Conservation (phyloP, 768 basidiomycete genomes). For the Termitomyces sp. region DNA sequence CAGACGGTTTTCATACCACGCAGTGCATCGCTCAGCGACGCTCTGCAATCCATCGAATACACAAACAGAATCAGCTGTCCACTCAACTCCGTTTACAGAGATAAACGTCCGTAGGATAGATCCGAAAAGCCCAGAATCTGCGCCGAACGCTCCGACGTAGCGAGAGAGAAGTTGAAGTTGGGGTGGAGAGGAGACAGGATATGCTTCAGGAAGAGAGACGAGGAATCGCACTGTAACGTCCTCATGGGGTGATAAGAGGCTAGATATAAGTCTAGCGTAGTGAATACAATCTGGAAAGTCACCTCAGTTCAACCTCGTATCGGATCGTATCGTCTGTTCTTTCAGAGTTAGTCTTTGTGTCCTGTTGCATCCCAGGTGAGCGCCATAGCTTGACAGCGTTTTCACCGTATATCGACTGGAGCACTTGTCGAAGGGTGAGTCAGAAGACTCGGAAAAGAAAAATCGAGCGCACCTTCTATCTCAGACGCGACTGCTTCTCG, state of each 20-base stretch:
- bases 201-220: constrained; percentile 57
- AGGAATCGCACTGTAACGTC: constrained; percentile 51
- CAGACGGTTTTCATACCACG: constrained; percentile 73
- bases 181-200: constrained; percentile 69
- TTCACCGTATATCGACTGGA: constrained; percentile 84
- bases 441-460: too few species aligned
- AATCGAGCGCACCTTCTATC: too few species aligned
- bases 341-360: constrained; percentile 15
- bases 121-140: constrained; percentile 73
- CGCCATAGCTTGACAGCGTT: constrained; percentile 61
- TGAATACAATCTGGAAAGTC: constrained; percentile 27
- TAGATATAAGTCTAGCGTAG: constrained; percentile 29
- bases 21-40: constrained; percentile 60
- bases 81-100: constrained; percentile 75
- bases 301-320: constrained; percentile 68
- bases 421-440: constrained; percentile 38
- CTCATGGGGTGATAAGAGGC: constrained; percentile 54
- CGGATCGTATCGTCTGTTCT: constrained; percentile 44
- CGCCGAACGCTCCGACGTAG: constrained; percentile 79
- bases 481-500: constrained; percentile 44
- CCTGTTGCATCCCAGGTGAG: constrained; percentile 27
- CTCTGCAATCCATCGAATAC: constrained; percentile 87
- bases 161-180: constrained; percentile 83
- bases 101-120: constrained; percentile 79
- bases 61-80: constrained; percentile 69